Evolutionary conservation across 2,329 filamentous ascomycete genomes (phyloP).

Genomic region (Macroventuria anomochaeta): DNA sequence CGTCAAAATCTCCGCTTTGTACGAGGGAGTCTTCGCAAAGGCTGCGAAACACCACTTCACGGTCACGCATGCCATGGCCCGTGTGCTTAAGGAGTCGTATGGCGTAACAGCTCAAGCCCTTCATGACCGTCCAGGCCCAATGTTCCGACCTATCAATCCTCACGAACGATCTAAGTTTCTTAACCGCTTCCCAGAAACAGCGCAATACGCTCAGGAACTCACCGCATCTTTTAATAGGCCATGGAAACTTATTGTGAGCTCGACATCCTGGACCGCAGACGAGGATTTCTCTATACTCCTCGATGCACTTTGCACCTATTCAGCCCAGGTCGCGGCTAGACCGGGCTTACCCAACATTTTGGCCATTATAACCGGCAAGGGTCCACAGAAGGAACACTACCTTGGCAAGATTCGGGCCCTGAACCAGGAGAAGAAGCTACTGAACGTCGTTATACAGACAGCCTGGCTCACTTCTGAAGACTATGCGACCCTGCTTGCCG

Average conservation of each 20-base stretch:
- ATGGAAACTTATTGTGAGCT: constrained; percentile 80
- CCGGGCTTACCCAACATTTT: constrained; percentile 70
- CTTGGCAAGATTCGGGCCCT: constrained; percentile 69
- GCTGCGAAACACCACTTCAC: constrained; percentile 78
- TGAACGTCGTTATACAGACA: constrained; percentile 74
- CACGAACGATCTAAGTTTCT: constrained; percentile 63
- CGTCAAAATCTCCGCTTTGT: constrained; percentile 76
- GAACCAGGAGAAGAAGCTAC: constrained; percentile 66
- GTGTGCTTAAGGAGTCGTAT: constrained; percentile 72
- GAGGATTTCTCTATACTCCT: constrained; percentile 93
- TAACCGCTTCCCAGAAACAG: constrained; percentile 68
- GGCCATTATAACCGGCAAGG: constrained; percentile 93
- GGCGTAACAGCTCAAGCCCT: constrained; percentile 66
- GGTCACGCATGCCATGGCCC: constrained; percentile 88
- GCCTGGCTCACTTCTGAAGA: constrained; percentile 85
- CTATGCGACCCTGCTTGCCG: constrained; percentile 83
- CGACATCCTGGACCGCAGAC: constrained; percentile 96
- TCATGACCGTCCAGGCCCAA: constrained; percentile 77
- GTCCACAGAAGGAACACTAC: constrained; percentile 81
- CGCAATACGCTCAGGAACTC: constrained; percentile 65
- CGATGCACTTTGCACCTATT: constrained; percentile 79
- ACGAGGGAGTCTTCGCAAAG: constrained; percentile 76
- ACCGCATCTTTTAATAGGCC: constrained; percentile 54
- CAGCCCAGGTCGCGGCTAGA: constrained; percentile 57
- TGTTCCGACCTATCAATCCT: constrained; percentile 74